Percentiles rank a stretch among this genome's conserved stretches.
Conservation (phyloP, 108 stramenopile species). For the Nitzschia sp. region DNA sequence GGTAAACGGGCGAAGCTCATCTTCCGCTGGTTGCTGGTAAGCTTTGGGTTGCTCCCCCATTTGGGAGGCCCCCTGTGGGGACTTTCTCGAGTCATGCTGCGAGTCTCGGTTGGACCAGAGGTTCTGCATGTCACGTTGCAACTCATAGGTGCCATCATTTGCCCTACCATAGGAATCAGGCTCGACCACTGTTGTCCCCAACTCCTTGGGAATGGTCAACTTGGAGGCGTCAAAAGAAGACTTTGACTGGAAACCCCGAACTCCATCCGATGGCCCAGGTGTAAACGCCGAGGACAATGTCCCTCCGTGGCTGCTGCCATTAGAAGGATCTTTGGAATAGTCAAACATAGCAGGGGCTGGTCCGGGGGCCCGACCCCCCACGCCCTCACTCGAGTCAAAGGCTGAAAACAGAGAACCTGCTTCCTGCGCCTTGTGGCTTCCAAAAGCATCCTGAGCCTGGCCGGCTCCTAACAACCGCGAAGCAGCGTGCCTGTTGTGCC, state of each 20-base stretch:
- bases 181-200: conserved; percentile 68
- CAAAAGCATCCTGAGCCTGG: conserved; percentile 10
- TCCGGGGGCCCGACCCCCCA: background rate
- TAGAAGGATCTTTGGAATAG: conserved; percentile 4
- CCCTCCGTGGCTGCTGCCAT: background rate
- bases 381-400: conserved; percentile 19
- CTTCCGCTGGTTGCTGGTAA: conserved; percentile 18
- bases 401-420: conserved; percentile 33
- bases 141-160: conserved; percentile 21
- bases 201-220: conserved; percentile 29
- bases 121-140: conserved; percentile 36
- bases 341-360: conserved; percentile 8
- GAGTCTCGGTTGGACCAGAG: conserved; percentile 34
- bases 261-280: conserved; percentile 1
- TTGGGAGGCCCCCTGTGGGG: background rate
- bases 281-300: conserved; percentile 13
- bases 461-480: conserved; percentile 40
- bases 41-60: conserved; percentile 4
- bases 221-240: conserved; percentile 11
- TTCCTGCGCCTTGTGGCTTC: conserved; percentile 26
- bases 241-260: conserved; percentile 1
- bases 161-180: conserved; percentile 36
- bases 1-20: conserved; percentile 44
- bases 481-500: conserved; percentile 73
- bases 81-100: background rate